Evolutionary conservation across 371 early-diverging fungal species (phyloP), one percentile per base, ranked within the genome.

Genomic region (Umbelopsis sp.): DNA sequence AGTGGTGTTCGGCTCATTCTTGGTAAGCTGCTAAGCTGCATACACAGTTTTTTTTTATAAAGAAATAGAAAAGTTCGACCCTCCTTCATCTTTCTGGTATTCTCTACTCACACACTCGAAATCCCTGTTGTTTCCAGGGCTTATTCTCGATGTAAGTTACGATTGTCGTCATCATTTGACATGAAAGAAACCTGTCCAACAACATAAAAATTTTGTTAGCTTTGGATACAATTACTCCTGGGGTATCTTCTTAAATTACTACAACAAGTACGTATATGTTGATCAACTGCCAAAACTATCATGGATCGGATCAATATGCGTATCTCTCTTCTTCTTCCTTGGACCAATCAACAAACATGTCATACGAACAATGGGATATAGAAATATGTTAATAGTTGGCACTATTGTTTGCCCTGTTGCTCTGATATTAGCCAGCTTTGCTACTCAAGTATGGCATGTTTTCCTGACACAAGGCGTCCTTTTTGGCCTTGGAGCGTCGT

Each of bases 391-490:
- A 4, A 78, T 72, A 48, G 73, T 82, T 24, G 87, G 84, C 8
- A 73, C 74, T 50, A 75, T 88, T 38, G 63, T 81, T 20, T 81
- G 84, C 32, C 80, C 87, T 3, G 73, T 82, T n/a, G 88, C 87
- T 0, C 78, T 91, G 2, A 77, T 91, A 29, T 67, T 91, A 20
- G 91, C 91, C 4, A 87, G 88, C 29, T 83, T 89, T 69, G 76
- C 85, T 11, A 82, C 74, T 7, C 70, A 88, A 68, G 82, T 89
- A 0, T 92, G 91, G 91, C 91, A 91, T 38, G 67, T 91, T 25
- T 85, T 84, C 48, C 63, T 92, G 48, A 90, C 91, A 1, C 92
- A 92, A 65, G 92, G 93, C 32, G 69, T 92, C 3, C 46, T 91
- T n/a, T 87, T 87, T 66, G 93, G 93, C 0, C 70, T 91, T 50